Evolutionary conservation across 768 basidiomycete genomes (phyloP).

Genomic region (Termitomyces titanicus): DNA sequence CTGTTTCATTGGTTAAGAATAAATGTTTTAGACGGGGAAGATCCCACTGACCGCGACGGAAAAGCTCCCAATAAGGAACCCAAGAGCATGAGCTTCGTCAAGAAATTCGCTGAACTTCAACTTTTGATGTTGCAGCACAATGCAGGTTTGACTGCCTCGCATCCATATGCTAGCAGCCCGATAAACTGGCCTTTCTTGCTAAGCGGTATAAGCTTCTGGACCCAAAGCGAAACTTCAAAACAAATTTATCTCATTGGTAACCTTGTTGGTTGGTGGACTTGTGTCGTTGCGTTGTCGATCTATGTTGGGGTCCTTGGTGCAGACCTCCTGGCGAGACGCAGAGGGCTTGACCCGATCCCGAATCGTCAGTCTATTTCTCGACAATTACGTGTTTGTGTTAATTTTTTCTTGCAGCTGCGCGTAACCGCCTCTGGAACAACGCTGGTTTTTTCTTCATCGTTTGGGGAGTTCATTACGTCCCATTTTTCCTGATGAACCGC

Average conservation of each 20-base stretch:
- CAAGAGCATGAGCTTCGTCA: constrained; percentile 88
- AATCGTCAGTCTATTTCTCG: constrained; percentile 57
- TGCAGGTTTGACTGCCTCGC: constrained; percentile 95
- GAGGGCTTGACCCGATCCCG: constrained; percentile 82
- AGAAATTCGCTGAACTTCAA: constrained; percentile 91
- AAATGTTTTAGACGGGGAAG: constrained; percentile 43
- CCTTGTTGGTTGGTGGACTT: constrained; percentile 91
- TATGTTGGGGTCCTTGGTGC: constrained; percentile 89
- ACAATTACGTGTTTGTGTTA: background rate
- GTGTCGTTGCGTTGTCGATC: constrained; percentile 80
- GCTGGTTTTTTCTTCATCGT: constrained; percentile 93
- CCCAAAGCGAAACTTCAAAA: constrained; percentile 73
- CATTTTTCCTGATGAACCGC: constrained; percentile 97
- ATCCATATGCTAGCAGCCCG: constrained; percentile 94
- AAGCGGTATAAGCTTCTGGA: constrained; percentile 99
- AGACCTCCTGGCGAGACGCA: constrained; percentile 82
- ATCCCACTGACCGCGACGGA: constrained; percentile 49
- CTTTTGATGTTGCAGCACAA: constrained; percentile 97
- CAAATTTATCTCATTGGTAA: constrained; percentile 98
- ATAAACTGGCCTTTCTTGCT: constrained; percentile 98
- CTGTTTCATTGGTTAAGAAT: constrained; percentile 6
- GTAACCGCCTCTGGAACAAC: constrained; percentile 93
- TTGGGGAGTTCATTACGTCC: constrained; percentile 94
- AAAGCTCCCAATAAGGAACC: constrained; percentile 58
- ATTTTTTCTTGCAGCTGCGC: constrained; percentile 55